Conservation (phyloP, 495 filamentous ascomycete genomes). For the Aspergillus egyptiacus region DNA sequence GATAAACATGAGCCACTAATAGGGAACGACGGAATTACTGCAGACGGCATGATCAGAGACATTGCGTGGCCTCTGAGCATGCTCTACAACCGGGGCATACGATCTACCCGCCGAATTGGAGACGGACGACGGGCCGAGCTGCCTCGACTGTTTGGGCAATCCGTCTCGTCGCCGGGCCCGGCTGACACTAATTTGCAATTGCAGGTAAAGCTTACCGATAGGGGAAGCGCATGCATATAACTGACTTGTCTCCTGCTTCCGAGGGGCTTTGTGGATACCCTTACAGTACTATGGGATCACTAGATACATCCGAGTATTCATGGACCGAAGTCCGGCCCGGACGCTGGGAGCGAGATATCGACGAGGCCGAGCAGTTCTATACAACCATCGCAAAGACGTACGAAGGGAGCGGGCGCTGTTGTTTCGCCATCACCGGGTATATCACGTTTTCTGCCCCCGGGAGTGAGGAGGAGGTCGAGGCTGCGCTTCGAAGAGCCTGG, state of each 20-base stretch:
- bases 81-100: no score
- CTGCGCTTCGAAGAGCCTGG: slow-evolving; percentile 37
- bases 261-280: background rate
- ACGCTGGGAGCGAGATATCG: slow-evolving; percentile 38
- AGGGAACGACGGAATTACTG: no score
- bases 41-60: no score
- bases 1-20: no score
- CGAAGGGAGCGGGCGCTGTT: slow-evolving; percentile 32
- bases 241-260: background rate
- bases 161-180: background rate
- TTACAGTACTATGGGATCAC: slow-evolving; percentile 5
- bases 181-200: no score
- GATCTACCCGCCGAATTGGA: background rate
- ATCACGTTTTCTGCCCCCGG: slow-evolving; percentile 17
- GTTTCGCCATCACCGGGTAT: slow-evolving; percentile 35
- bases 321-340: slow-evolving; percentile 8
- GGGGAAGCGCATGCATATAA: background rate
- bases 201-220: no score
- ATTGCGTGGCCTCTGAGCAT: no score
- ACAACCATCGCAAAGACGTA: slow-evolving; percentile 28
- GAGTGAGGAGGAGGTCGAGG: slow-evolving; percentile 13
- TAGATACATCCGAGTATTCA: slow-evolving; percentile 1
- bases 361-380: slow-evolving; percentile 43
- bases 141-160: slow-evolving; percentile 9
- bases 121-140: slow-evolving; percentile 9